Base-by-base conservation (phyloP, 2,329 filamentous ascomycete species). In the Leptographium radiaticola region DNA sequence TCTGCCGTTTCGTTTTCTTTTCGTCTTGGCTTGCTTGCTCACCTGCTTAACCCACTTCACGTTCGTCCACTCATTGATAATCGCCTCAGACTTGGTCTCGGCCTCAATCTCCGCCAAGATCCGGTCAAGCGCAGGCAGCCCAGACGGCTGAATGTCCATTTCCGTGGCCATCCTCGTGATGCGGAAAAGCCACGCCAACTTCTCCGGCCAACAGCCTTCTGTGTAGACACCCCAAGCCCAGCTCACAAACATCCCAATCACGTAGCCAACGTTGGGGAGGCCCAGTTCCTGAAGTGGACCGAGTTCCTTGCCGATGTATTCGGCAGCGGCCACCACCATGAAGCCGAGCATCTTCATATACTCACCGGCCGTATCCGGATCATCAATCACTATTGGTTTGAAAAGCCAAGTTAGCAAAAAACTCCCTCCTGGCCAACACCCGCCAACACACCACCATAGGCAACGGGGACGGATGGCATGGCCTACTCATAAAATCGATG, bases 71-170 rank as follows among this genome's bases (percentile, higher is more conserved):
- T 47, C 34, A 1, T 9, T 8, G 16, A 47, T 13, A 25, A 34
- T 7, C 15, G 45, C 12, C 45, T 12, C 13, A 33, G 15, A 13
- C 16, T n/a, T 30, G 6, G 6, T 13, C 2, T 13, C 45, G 8
- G 30, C 45, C 30, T 33, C 12, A 13, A 47, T 18, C 11, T 4
- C 31, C 45, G 16, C 16, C 4, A 47, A 15, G 15, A 6, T 11
- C 16, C 18, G 8, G 16, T 47, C 45, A n/a, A 33, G 10, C 5
- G 6, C 13, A 36, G 86, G 16, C 86, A 85, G 68, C 68, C 77
- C 51, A 75, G 33, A 38, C 44, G 49, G 53, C 45, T 5, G 2
- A 2, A 39, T n/a, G 11, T 30, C 16, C 11, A 25, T 7, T 2
- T 20, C 33, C 3, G 16, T 20, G 4, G 47, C 34, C 47, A 18